A percentile compares a stretch with the other conserved stretches of the same genome.
These are phyloP conservation scores for Torrubiellomyces zombiae DNA, from an alignment of 2,329 filamentous ascomycete species.

Conservation along the genomic window DNA sequence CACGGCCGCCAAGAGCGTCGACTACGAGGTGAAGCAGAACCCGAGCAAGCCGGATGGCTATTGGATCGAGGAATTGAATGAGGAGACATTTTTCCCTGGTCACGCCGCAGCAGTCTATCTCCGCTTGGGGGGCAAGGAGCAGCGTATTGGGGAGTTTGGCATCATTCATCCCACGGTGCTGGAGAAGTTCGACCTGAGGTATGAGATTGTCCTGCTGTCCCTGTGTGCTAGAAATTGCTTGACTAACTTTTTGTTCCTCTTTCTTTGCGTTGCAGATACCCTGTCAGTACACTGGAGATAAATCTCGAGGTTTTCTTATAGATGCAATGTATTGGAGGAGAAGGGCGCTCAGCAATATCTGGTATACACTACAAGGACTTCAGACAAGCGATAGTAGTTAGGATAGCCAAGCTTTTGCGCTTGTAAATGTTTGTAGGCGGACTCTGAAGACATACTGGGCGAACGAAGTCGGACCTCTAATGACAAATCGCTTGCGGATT, in stretches of 20 bases:
- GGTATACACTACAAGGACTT: too few species aligned
- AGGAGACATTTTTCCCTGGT: constrained; percentile 81
- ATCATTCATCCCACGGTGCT: constrained; percentile 86
- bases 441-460: too few species aligned
- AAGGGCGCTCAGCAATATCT: too few species aligned
- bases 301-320: constrained; percentile 89
- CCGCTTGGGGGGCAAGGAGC: constrained; percentile 54
- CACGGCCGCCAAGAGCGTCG: constrained; percentile 25
- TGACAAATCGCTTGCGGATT: too few species aligned
- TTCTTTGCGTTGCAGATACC: constrained; percentile 39
- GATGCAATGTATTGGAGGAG: background rate
- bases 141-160: constrained; percentile 75
- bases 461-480: too few species aligned
- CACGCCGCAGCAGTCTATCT: constrained; percentile 77
- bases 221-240: too few species aligned
- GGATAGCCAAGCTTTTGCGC: too few species aligned
- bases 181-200: constrained; percentile 84
- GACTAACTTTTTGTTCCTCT: background rate
- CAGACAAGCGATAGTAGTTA: too few species aligned
- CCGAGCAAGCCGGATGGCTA: constrained; percentile 54
- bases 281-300: constrained; percentile 84
- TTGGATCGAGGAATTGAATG: constrained; percentile 86
- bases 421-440: too few species aligned
- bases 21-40: constrained; percentile 36
- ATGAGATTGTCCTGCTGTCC: constrained; percentile 11